phyloP scores from a whole-genome alignment of 441 rosid species.

The Melastoma candidum region DNA sequence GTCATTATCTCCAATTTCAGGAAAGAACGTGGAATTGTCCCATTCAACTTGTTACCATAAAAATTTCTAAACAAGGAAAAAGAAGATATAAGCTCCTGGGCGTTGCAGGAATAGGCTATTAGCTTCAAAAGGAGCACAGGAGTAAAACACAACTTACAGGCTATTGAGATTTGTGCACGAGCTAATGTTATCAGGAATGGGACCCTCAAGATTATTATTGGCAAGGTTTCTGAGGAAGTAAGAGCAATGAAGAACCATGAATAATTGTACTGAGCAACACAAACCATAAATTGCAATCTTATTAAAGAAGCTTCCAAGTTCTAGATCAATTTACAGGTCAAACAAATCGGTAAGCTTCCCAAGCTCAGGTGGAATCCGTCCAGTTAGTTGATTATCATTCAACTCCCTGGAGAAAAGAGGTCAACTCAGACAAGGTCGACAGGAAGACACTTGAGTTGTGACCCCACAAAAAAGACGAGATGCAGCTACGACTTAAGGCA shows the following conservation, averaged over 20 bases:
- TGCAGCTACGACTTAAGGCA: too few relatives aligned
- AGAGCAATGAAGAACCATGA: background rate
- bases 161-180: conserved; percentile 85
- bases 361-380: conserved; percentile 73
- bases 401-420: conserved; percentile 53
- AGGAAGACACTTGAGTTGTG: background rate
- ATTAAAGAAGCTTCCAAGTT: background rate
- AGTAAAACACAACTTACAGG: conserved; percentile 40
- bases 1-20: conserved; percentile 88
- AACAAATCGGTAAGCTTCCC: conserved; percentile 89
- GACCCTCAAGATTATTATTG: conserved; percentile 68
- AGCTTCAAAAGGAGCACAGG: background rate
- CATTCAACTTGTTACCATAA: conserved; percentile 72
- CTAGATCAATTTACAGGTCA: conserved; percentile 47
- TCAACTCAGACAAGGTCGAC: background rate
- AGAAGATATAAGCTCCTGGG: background rate
- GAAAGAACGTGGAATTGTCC: conserved; percentile 65
- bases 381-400: conserved; percentile 66
- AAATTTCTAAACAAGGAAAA: conserved; percentile 45
- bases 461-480: background rate
- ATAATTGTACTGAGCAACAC: background rate
- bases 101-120: background rate
- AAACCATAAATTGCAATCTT: background rate
- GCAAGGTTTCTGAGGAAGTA: conserved; percentile 59
- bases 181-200: conserved; percentile 75